Base-by-base conservation (phyloP, 345 rosid species). In the Brassica cretica region DNA sequence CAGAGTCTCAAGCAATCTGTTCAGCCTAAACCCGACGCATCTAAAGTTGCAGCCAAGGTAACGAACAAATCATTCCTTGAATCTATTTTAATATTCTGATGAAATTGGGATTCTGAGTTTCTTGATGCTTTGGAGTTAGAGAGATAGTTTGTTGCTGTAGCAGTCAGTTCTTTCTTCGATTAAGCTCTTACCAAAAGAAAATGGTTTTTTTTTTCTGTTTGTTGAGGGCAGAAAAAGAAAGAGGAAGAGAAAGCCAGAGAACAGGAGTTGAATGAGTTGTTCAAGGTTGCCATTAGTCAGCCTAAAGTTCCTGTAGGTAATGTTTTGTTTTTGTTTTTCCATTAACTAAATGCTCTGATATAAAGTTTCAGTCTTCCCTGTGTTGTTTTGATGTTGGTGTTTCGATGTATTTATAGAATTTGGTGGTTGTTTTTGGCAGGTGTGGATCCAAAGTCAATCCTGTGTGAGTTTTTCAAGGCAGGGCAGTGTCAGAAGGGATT, bases 231-330 rank as follows among this genome's bases (percentile, higher is more conserved):
- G 98, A 91, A 94, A 84, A 94, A 92, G 97, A 91, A 94, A 79
- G 98, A 94, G 78, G 97, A 94, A 80, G 98, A 94, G 77, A 91
- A 89, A 84, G 97, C 95, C 5, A 90, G 88, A 76, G 98, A 94
- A 86, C 89, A 85, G 86, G 97, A 94, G 89, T 82, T 94, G 78
- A 94, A 86, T 82, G 98, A 92, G 67, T 82, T 94, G 84, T 94
- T 94, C 76, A 94, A 94, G 87, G 84, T 88, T 61, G 97, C 97
- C 5, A 88, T 94, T 67, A 92, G 90, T 80, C 98, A 94, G 89
- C 98, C 98, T 0, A 94, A 94, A 88, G 98, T 94, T 67, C 97
- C 97, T 1, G 51, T 70, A 16, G 98, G 97, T 92, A 83, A n/a
- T 64, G 76, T 74, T 15, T 46, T 7, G 30, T 25, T 16, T 65